These are phyloP conservation scores for Arabidopsis hybrid DNA, from an alignment of 441 rosid species.

Conservation along the genomic window DNA sequence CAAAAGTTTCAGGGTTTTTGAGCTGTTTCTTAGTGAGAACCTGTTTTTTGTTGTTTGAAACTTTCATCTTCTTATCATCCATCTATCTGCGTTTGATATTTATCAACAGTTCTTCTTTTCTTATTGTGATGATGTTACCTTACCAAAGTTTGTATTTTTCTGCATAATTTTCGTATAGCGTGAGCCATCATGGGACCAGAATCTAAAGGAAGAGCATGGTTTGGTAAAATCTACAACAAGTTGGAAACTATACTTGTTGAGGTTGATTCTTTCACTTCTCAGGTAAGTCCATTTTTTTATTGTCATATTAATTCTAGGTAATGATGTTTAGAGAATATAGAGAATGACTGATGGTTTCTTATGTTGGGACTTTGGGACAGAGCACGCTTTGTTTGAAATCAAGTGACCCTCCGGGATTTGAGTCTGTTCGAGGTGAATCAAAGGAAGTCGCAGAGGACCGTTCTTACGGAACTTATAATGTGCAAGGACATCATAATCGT, in stretches of 20 bases:
- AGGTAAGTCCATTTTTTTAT: conserved; percentile 16
- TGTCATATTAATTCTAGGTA: not conserved
- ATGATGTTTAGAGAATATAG: conserved; percentile 36
- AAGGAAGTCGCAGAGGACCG: conserved; percentile 34
- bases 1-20: conserved; percentile 5
- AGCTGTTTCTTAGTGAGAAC: conserved; percentile 23
- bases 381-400: conserved; percentile 63
- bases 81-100: not conserved
- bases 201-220: conserved; percentile 64
- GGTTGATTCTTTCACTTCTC: conserved; percentile 51
- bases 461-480: conserved; percentile 26
- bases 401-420: conserved; percentile 50
- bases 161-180: conserved; percentile 29
- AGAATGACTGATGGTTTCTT: conserved; percentile 32
- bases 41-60: conserved; percentile 7
- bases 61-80: not conserved
- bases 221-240: conserved; percentile 72
- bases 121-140: too few relatives aligned
- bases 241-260: conserved; percentile 71
- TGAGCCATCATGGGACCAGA: conserved; percentile 53
- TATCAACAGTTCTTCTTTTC: not conserved
- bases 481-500: conserved; percentile 34
- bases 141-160: not conserved
- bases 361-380: conserved; percentile 30
- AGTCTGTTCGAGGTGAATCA: conserved; percentile 53